Base-by-base conservation (phyloP, 257 asterid species). In the Rhazya stricta region DNA sequence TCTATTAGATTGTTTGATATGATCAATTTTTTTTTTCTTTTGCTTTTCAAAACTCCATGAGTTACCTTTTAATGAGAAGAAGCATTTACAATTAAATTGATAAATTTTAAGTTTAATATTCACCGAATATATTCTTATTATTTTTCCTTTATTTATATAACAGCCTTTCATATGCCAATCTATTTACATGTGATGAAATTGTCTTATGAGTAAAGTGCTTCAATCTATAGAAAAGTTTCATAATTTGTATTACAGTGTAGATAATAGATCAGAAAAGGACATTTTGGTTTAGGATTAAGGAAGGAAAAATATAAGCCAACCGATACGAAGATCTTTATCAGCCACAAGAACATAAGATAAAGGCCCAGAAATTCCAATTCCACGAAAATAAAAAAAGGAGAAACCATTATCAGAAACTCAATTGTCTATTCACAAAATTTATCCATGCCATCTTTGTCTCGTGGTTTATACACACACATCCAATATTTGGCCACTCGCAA, bases 301-400 rank as follows among this genome's bases (percentile, higher is more conserved):
- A 0, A 3, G 51, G 41, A 29, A 27, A 36, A 48, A 36, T 50
- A 45, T 57, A 37, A 74, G n/a, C 63, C 69, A 23, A 48, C 29
- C 41, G 4, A 69, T 65, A 29, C 15, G 42, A 8, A 66, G 53
- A 53, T 71, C 74, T 78, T 37, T 74, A 57, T 85, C 74, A 83
- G 79, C 98, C 98, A 90, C 98, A 90, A 56, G 88, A 88, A 76
- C 76, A 72, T 1, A 4, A 76, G 86, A 87, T 82, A 78, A 88
- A 69, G 84, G 83, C 79, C 84, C 80, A 75, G 54, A 88, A 82
- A 81, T 58, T 75, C 53, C 62, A 66, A 75, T 74, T 66, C 84
- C 84, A 83, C 84, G 71, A 76, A 77, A 74, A 72, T 1, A 50
- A 69, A 4, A 48, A 39, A 13, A 60, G 21, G 4, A 42, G 6